phyloP scores from a whole-genome alignment of 495 filamentous ascomycete genomes.

The Tuber calosporum region DNA sequence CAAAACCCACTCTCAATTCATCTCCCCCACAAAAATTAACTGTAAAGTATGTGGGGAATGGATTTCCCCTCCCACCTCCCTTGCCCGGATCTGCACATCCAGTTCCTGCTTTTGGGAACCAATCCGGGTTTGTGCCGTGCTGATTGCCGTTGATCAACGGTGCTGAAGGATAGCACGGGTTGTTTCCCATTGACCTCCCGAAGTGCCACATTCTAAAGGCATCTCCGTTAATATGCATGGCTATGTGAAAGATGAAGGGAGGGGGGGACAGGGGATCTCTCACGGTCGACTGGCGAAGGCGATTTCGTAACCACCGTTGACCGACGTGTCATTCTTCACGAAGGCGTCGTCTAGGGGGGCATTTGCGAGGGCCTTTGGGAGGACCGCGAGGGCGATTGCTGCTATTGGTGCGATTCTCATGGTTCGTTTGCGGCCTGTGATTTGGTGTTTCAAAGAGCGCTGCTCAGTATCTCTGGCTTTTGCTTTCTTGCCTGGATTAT shows the following conservation, averaged over 20 bases:
- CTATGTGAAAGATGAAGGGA: not conserved
- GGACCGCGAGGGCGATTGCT: not conserved
- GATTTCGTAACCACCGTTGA: slow-evolving; percentile 32
- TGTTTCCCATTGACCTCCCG: slow-evolving; percentile 12
- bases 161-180: slow-evolving; percentile 30
- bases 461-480: not conserved
- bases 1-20: slow-evolving; percentile 31
- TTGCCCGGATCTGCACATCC: slow-evolving; percentile 30
- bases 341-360: slow-evolving; percentile 25
- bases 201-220: slow-evolving; percentile 35
- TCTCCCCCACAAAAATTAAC: slow-evolving; percentile 23
- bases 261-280: slow-evolving; percentile 4
- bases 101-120: slow-evolving; percentile 24
- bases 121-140: slow-evolving; percentile 30
- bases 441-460: not conserved
- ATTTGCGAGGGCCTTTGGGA: slow-evolving; percentile 12
- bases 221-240: not conserved
- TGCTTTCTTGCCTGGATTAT: not conserved
- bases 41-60: slow-evolving; percentile 39
- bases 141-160: slow-evolving; percentile 31
- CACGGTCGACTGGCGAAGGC: slow-evolving; percentile 37
- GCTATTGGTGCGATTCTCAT: not conserved
- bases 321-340: slow-evolving; percentile 22
- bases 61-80: slow-evolving; percentile 11
- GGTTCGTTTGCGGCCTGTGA: not conserved